Base-by-base conservation (phyloP, 768 basidiomycete genomes). In the Termitomyces sp. region DNA sequence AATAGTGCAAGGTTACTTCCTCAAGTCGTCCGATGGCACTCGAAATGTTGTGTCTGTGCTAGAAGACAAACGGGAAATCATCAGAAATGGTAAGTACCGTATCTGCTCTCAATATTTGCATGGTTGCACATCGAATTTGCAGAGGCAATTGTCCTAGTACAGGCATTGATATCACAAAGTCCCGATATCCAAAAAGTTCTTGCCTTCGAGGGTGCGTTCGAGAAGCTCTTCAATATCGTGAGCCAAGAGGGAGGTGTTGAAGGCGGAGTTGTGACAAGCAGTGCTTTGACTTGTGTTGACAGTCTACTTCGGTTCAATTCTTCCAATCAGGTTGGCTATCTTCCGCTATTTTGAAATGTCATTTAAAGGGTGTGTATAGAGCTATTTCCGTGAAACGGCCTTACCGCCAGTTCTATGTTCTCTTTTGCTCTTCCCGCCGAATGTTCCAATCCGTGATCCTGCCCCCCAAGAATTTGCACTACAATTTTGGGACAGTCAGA, bases 401-500 rank as follows among this genome's bases (percentile, higher is more conserved):
- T 75, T 95, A 64, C 81, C 88, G 63, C 72, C 88, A 59, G 66
- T 88, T 57, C 66, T 95, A 59, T 82, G 86, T 62, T 85, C 81
- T 30, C 80, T 88, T 26, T 79, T 89, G 47, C 85, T 84, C 49
- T 94, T 87, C 71, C 90, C 88, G 33, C 79, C 84, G 32, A 80
- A 77, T 49, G 71, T 91, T 1, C 81, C 82, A 35, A 70, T 82
- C 28, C 79, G 82, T 56, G 81, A 83, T 56, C 67, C 77, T 5
- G 80, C 82, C n/a, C 90, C 88, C 1, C 92, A 97, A 70, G 89
- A 92, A 62, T 98, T 98, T 72, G 89, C 95, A 1, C 75, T 98
- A 48, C 97, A 99, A 70, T 94, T 94, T 72, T 99, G 97, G 97
- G 93, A 95, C 64, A 82, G 86, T 44, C 91, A 94, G 70, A 99